A percentile compares a stretch with the other conserved stretches of the same genome.
Evolutionary conservation across 2,329 filamentous ascomycete species (phyloP).

Genomic region (Elsinoe ampelina): DNA sequence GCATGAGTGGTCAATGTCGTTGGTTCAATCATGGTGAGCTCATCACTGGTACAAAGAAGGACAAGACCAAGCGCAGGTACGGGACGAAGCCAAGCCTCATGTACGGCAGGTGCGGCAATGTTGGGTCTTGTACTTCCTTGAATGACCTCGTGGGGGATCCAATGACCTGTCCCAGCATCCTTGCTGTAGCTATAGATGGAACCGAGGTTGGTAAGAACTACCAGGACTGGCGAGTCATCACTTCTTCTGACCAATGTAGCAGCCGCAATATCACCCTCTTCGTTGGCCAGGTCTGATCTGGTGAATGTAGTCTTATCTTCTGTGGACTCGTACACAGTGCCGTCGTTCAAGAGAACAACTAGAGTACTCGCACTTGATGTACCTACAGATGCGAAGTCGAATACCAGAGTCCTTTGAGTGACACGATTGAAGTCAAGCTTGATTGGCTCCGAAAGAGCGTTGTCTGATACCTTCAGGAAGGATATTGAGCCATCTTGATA

Average conservation of each 20-base stretch:
- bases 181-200: neutral
- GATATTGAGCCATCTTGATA: neutral
- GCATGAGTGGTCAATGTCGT: neutral
- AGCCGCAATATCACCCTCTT: neutral
- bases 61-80: neutral
- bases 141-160: neutral
- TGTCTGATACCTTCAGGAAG: neutral
- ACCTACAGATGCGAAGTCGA: constrained; percentile 45
- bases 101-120: neutral
- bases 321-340: neutral
- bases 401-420: neutral
- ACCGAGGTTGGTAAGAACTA: neutral
- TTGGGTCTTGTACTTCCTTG: neutral
- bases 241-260: neutral
- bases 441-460: neutral
- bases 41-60: constrained; percentile 5
- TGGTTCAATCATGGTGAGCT: neutral
- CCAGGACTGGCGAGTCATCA: neutral
- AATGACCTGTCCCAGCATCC: neutral
- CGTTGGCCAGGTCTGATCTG: constrained; percentile 42
- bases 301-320: constrained; percentile 20
- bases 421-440: neutral
- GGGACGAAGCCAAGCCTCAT: neutral
- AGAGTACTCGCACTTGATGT: constrained; percentile 23
- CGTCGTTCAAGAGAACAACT: constrained; percentile 21